Evolutionary conservation across 768 basidiomycete species (phyloP), one percentile per base, ranked within the genome.

Genomic region (Cystofilobasidium macerans): DNA sequence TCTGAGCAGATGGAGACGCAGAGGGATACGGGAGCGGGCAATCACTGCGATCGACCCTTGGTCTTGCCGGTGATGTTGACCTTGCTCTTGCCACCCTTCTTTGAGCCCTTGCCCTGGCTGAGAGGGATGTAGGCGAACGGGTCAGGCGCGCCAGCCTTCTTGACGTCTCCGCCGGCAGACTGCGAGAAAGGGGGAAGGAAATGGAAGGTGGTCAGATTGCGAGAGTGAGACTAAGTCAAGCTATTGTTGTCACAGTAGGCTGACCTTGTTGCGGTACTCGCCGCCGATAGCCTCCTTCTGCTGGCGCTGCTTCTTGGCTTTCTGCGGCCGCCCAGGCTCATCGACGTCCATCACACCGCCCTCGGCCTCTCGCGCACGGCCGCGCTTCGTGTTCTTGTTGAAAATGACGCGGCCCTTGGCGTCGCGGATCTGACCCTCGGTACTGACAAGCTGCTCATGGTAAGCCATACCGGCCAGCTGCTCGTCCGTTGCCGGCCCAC

Each of bases 361-460:
- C 38, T 73, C 76, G 67, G 80, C 81, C 65, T 84, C 82, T 60
- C 84, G 85, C 58, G 87, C 82, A 67, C 91, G 78, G 65, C 91
- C 84, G 76, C 94, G 92, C 77, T 93, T 98, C 42, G 91, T 97
- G 72, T 94, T 86, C 75, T 95, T 97, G 79, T 95, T 89, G 78
- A 98, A 97, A 76, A 90, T 93, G 74, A 98, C 77, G 62, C 83
- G 84, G 7, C 95, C 95, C 69, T 83, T 84, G 1, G 84, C 79
- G 28, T 89, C 88, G 33, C 93, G 84, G 3, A 82, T 86, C 78
- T 91, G 91, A 26, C 93, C 94, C 75, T 97, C 94, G 28, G 84
- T 85, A 8, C 89, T 91, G 12, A 85, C 85, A 65, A 94, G 73
- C 57, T 80, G 83, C 76, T 95, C 89, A 67, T 81, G 83, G 76